These are phyloP conservation scores for Fusarium compactum DNA, from an alignment of 2,329 filamentous ascomycete genomes.

Conservation along the genomic window DNA sequence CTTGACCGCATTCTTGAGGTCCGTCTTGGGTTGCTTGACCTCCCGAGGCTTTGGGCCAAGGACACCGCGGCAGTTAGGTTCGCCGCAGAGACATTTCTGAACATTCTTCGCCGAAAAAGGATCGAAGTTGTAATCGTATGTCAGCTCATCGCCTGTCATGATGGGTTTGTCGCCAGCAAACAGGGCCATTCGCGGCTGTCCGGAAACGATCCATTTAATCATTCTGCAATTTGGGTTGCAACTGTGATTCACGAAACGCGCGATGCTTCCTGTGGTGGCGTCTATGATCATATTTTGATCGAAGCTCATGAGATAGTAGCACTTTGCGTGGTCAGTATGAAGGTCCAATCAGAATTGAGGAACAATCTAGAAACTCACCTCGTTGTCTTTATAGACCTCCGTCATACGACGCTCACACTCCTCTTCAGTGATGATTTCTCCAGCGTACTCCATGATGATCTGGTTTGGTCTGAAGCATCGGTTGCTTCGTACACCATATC, in stretches of 20 bases:
- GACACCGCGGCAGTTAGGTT: constrained; percentile 72
- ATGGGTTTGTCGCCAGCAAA: constrained; percentile 93
- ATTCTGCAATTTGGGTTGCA: constrained; percentile 97
- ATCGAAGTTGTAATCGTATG: constrained; percentile 88
- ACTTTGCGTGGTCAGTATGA: constrained; percentile 67
- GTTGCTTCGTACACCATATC: constrained; percentile 92
- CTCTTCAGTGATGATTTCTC: constrained; percentile 94
- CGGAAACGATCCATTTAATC: constrained; percentile 97
- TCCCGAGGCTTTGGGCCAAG: constrained; percentile 72
- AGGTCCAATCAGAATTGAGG: constrained; percentile 6
- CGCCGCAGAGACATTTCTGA: constrained; percentile 73
- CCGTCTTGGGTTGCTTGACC: constrained; percentile 62
- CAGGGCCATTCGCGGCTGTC: constrained; percentile 94
- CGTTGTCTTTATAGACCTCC: constrained; percentile 91
- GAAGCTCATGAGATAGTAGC: constrained; percentile 98
- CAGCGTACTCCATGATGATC: constrained; percentile 98
- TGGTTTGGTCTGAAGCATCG: constrained; percentile 88
- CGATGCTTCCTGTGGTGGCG: constrained; percentile 94
- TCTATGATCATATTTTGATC: constrained; percentile 99
- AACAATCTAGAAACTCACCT: constrained; percentile 67
- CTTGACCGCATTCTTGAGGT: constrained; percentile 55
- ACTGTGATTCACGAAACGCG: constrained; percentile 97
- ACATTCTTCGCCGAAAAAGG: constrained; percentile 77
- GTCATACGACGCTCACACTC: constrained; percentile 96
- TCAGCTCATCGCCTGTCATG: constrained; percentile 94